Conservation (phyloP, 768 basidiomycete species). For the Boletus sp. region DNA sequence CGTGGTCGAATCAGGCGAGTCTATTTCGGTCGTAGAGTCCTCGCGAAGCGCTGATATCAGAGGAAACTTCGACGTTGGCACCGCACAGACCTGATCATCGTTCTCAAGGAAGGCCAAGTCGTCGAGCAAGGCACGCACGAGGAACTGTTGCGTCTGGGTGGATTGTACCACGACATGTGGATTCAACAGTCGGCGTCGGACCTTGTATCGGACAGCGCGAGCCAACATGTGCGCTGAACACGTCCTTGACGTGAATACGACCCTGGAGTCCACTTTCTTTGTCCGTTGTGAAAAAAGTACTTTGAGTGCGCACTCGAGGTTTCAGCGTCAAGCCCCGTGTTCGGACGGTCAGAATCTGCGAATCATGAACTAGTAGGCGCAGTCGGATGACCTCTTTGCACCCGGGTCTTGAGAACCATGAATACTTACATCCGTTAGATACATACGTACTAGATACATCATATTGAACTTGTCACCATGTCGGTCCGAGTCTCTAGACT, state of each 20-base stretch:
- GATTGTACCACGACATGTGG: constrained; percentile 84
- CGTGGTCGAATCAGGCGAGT: constrained; percentile 82
- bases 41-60: background rate
- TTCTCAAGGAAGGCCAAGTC: constrained; percentile 86
- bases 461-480: background rate
- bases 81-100: constrained; percentile 81
- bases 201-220: constrained; percentile 15
- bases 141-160: constrained; percentile 67
- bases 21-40: background rate
- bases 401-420: background rate
- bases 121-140: constrained; percentile 94
- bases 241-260: no score
- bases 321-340: background rate
- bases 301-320: background rate
- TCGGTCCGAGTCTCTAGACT: background rate
- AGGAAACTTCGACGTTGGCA: background rate
- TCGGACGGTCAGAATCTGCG: background rate
- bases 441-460: background rate
- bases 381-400: background rate
- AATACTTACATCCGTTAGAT: background rate
- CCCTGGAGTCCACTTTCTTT: background rate
- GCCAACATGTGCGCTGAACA: constrained; percentile 4
- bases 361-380: background rate
- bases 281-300: background rate
- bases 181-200: constrained; percentile 59